These are phyloP conservation scores for Lodderomyces theae DNA, from an alignment of 1,139 yeast species.

Conservation along the genomic window DNA sequence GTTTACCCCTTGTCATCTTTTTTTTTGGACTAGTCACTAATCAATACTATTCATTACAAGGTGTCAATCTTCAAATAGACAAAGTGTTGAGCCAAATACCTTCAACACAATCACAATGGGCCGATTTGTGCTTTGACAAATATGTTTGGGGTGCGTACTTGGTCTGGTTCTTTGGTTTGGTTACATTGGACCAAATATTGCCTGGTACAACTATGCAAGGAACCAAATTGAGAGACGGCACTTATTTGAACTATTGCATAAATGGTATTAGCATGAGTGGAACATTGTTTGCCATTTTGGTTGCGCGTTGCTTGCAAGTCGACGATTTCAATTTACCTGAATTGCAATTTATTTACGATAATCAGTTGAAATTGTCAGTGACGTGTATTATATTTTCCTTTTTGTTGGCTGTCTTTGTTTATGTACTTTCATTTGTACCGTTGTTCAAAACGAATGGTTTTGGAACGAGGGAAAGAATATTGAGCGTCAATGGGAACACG, in stretches of 20 bases:
- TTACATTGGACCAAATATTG: slow-evolving; percentile 57
- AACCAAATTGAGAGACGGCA: slow-evolving; percentile 70
- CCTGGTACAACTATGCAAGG: slow-evolving; percentile 78
- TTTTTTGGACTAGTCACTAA: slow-evolving; percentile 59
- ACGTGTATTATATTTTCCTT: slow-evolving; percentile 66
- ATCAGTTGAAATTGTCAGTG: slow-evolving; percentile 63
- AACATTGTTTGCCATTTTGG: slow-evolving; percentile 44
- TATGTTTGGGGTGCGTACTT: slow-evolving; percentile 63
- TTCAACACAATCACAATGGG: slow-evolving; percentile 21
- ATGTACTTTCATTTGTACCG: slow-evolving; percentile 65
- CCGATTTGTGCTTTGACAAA: slow-evolving; percentile 31
- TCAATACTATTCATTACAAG: slow-evolving; percentile 52
- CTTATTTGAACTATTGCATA: slow-evolving; percentile 67
- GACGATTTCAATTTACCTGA: slow-evolving; percentile 66
- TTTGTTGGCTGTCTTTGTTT: slow-evolving; percentile 61
- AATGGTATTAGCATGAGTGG: slow-evolving; percentile 67
- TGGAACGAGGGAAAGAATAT: slow-evolving; percentile 62
- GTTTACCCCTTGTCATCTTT: slow-evolving; percentile 63
- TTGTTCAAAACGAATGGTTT: slow-evolving; percentile 46
- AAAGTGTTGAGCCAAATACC: slow-evolving; percentile 32
- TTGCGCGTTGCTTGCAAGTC: slow-evolving; percentile 44
- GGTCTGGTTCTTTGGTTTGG: slow-evolving; percentile 72
- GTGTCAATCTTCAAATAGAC: slow-evolving; percentile 41
- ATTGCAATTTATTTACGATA: slow-evolving; percentile 67
- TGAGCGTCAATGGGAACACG: slow-evolving; percentile 86